These are phyloP conservation scores for Apiotrichum porosum DNA, from an alignment of 1,284 basidiomycete genomes.

Conservation along the genomic window DNA sequence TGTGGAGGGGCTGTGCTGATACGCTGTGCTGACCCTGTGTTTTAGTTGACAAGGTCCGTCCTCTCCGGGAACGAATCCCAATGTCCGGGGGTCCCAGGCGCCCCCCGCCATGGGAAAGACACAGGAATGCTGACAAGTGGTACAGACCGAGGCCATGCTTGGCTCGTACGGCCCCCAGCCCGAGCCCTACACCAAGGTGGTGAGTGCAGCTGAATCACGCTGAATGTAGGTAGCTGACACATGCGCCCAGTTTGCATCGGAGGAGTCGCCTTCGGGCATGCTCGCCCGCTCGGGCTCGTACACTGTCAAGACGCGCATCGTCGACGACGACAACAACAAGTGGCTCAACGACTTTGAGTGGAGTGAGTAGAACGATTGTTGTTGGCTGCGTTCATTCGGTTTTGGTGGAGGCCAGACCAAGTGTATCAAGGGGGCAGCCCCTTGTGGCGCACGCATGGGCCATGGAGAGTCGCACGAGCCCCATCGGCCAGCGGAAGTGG, in stretches of 20 bases:
- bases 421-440: too few relatives aligned
- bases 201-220: constrained; percentile 20
- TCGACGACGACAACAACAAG: constrained; percentile 52
- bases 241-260: constrained; percentile 44
- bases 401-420: too few relatives aligned
- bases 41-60: background rate
- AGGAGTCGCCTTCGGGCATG: constrained; percentile 54
- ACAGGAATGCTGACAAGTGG: constrained; percentile 11
- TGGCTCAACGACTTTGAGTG: constrained; percentile 51
- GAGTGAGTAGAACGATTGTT: constrained; percentile 33
- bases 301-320: constrained; percentile 51
- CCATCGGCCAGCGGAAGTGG: too few relatives aligned
- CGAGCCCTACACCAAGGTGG: constrained; percentile 49
- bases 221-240: background rate
- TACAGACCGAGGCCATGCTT: constrained; percentile 51
- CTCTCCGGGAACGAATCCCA: background rate
- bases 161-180: constrained; percentile 52
- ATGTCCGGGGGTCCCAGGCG: background rate
- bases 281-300: constrained; percentile 54
- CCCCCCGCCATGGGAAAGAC: background rate
- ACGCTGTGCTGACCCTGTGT: too few relatives aligned
- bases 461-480: too few relatives aligned
- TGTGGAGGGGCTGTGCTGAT: too few relatives aligned
- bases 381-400: background rate
- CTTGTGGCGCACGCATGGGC: too few relatives aligned